Conservation (phyloP, 495 filamentous ascomycete genomes). For the Aspergillus heteromorphus region DNA sequence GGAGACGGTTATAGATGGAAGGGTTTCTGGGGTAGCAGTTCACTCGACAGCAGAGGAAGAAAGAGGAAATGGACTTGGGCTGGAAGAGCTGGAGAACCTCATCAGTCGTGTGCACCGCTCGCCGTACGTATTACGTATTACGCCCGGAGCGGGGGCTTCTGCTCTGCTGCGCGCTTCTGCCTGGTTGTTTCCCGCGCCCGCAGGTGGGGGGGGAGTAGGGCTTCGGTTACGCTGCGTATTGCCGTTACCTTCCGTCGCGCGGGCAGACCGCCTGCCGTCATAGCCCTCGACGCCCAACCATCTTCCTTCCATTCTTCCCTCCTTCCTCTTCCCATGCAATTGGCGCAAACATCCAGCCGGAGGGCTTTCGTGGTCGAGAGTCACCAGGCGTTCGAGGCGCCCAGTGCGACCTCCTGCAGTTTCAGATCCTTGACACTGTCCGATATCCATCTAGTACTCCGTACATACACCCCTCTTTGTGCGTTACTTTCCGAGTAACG, state of each 20-base stretch:
- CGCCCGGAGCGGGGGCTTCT: conserved; percentile 3
- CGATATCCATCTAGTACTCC: too few relatives aligned
- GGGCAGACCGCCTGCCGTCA: neutral
- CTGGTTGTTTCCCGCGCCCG: neutral
- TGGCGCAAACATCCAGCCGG: too few relatives aligned
- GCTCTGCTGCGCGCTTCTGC: too few relatives aligned
- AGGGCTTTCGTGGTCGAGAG: too few relatives aligned
- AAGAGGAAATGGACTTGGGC: conserved; percentile 16
- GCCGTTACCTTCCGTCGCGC: neutral
- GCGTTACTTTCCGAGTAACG: neutral
- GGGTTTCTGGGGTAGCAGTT: conserved; percentile 8
- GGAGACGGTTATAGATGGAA: conserved; percentile 14
- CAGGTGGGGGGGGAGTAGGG: neutral
- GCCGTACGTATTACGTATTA: neutral
- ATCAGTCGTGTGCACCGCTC: conserved; percentile 23
- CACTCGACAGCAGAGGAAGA: conserved; percentile 18
- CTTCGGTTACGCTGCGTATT: neutral
- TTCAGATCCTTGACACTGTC: too few relatives aligned
- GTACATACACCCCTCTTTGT: too few relatives aligned
- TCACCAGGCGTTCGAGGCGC: too few relatives aligned
- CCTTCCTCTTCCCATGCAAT: too few relatives aligned
- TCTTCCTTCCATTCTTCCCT: neutral
- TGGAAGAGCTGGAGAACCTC: conserved; percentile 24
- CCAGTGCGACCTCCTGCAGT: too few relatives aligned
- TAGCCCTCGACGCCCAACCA: neutral